These are phyloP conservation scores for Cylindrotheca closterium DNA, from an alignment of 108 stramenopile genomes.

Conservation along the genomic window DNA sequence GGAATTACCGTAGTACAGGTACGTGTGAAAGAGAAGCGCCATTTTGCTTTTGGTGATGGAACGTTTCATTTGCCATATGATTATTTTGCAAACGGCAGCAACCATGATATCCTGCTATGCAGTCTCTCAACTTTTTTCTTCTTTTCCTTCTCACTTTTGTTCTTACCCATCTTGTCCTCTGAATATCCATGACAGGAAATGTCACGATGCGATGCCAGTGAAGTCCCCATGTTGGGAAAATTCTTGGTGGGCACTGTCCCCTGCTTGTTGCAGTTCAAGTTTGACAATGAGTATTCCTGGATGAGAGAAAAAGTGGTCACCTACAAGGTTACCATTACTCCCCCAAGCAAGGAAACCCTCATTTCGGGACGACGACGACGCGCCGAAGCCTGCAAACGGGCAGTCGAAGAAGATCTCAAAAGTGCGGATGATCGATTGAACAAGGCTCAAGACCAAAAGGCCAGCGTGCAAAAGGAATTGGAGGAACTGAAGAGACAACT, in stretches of 20 bases:
- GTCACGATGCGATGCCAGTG: conserved; percentile 60
- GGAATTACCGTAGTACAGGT: conserved; percentile 82
- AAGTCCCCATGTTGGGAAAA: conserved; percentile 74
- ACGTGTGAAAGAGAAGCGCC: no score
- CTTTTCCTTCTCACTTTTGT: background rate
- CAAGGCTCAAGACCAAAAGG: conserved; percentile 33
- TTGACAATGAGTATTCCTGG: conserved; percentile 90
- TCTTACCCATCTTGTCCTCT: background rate
- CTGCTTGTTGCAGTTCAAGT: conserved; percentile 71
- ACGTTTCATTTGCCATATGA: no score
- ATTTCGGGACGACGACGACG: conserved; percentile 67
- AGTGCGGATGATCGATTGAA: conserved; percentile 43
- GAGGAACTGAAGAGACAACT: conserved; percentile 50
- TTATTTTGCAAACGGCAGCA: no score
- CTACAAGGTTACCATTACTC: conserved; percentile 76
- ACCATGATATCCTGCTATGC: no score
- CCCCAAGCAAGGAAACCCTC: conserved; percentile 60
- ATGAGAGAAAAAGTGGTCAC: conserved; percentile 79
- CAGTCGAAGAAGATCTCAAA: conserved; percentile 51
- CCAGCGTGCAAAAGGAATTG: conserved; percentile 44
- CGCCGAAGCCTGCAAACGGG: conserved; percentile 71
- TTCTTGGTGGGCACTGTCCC: conserved; percentile 86
- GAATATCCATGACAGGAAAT: conserved; percentile 29
- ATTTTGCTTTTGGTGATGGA: no score
- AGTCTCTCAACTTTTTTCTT: background rate